A percentile compares a stretch with the other conserved stretches of the same genome.
Evolutionary conservation across 2,329 filamentous ascomycete genomes (phyloP).

Genomic region (Cladophialophora yegresii): DNA sequence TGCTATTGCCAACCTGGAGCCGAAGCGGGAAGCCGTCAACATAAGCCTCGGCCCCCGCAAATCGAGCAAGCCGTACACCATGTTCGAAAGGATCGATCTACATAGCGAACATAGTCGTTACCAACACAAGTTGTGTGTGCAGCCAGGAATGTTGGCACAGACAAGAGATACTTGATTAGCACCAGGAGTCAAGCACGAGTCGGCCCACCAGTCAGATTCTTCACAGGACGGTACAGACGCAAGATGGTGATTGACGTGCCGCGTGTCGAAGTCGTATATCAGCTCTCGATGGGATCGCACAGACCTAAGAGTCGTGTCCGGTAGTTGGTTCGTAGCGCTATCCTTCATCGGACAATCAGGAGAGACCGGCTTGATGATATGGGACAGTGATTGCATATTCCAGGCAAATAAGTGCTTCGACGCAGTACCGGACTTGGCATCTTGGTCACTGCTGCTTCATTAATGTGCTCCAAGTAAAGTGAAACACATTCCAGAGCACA

Average conservation of each 20-base stretch:
- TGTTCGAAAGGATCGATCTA: neutral
- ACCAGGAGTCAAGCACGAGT: neutral
- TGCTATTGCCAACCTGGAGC: neutral
- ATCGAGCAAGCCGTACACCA: too few species aligned
- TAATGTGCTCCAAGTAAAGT: neutral
- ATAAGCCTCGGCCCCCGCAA: neutral
- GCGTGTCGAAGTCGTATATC: neutral
- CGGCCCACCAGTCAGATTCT: neutral
- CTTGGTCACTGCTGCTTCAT: neutral
- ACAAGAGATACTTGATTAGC: neutral
- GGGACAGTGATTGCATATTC: neutral
- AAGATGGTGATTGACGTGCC: neutral
- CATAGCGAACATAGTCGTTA: neutral
- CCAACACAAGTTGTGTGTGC: neutral
- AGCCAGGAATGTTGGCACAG: neutral
- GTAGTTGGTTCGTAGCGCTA: neutral
- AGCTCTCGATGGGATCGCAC: too few species aligned
- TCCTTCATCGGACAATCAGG: neutral
- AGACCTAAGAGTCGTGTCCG: neutral
- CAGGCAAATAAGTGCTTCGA: neutral
- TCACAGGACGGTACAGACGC: neutral
- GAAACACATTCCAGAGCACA: neutral
- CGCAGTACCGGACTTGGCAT: neutral
- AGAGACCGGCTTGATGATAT: neutral
- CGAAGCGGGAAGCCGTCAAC: neutral